These are phyloP conservation scores for Chrysochromulina parva DNA, from an alignment of 78 protist species.

Conservation along the genomic window DNA sequence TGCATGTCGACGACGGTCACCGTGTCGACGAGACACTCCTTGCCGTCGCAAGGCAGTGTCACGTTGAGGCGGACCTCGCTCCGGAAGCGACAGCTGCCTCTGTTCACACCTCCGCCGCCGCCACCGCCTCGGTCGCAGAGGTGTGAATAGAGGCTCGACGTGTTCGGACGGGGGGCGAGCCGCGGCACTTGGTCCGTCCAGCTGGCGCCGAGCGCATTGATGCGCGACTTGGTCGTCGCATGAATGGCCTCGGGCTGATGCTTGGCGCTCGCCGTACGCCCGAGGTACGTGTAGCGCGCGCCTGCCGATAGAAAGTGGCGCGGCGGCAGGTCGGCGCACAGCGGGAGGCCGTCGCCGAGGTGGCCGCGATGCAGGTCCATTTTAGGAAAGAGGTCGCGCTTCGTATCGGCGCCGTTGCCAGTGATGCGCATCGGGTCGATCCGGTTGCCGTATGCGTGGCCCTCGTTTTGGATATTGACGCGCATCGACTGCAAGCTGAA, in stretches of 20 bases:
- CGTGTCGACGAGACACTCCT: background rate
- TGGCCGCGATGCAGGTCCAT: conserved; percentile 1
- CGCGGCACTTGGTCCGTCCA: too few species aligned
- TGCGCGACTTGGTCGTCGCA: too few species aligned
- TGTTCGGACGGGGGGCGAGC: too few species aligned
- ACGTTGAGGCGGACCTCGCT: too few species aligned
- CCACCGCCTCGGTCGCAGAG: too few species aligned
- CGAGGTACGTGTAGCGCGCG: background rate
- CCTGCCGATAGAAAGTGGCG: background rate
- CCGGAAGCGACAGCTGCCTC: too few species aligned
- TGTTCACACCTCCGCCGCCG: too few species aligned
- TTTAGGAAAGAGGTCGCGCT: conserved; percentile 21
- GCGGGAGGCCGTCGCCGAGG: conserved; percentile 20
- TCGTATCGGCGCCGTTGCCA: background rate
- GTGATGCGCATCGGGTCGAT: background rate
- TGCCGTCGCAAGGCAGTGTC: background rate
- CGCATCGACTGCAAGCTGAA: background rate
- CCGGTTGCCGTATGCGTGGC: background rate
- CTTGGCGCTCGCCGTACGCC: too few species aligned
- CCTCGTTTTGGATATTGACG: conserved; percentile 23
- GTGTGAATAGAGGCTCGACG: too few species aligned
- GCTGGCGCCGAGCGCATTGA: too few species aligned
- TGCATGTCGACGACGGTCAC: background rate
- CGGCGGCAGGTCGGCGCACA: conserved; percentile 6
- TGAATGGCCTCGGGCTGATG: too few species aligned